These are phyloP conservation scores for Hypoxylon sp. DNA, from an alignment of 2,329 filamentous ascomycete genomes.

Conservation along the genomic window DNA sequence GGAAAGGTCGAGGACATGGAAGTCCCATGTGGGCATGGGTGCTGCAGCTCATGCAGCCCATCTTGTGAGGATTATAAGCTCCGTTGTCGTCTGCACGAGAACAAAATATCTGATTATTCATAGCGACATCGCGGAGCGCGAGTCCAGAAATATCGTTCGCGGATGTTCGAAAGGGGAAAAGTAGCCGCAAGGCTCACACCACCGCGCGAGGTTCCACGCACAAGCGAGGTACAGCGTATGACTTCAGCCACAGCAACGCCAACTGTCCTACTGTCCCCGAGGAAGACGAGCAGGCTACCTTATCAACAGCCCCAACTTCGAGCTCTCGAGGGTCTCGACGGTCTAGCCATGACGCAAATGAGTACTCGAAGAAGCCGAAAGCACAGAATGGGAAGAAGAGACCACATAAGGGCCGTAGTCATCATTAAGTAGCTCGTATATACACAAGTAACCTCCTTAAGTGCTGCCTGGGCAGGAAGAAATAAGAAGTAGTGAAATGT, in stretches of 20 bases:
- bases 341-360: constrained; percentile 46
- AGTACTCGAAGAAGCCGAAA: constrained; percentile 50
- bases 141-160: constrained; percentile 57
- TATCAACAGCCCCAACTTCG: constrained; percentile 41
- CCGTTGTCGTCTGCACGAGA: background rate
- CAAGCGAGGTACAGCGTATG: constrained; percentile 47
- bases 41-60: constrained; percentile 64
- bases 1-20: constrained; percentile 56
- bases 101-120: constrained; percentile 29
- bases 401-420: constrained; percentile 48
- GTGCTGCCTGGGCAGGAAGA: background rate
- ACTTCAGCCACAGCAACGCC: constrained; percentile 42
- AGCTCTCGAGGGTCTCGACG: constrained; percentile 46
- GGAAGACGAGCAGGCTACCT: constrained; percentile 42
- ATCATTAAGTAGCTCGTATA: constrained; percentile 44
- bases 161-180: constrained; percentile 58
- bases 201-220: constrained; percentile 44
- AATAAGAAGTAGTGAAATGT: background rate
- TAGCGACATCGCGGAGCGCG: constrained; percentile 55
- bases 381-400: constrained; percentile 50
- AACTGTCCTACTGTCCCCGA: constrained; percentile 46
- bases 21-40: constrained; percentile 66
- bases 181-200: constrained; percentile 57
- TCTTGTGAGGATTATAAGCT: constrained; percentile 57
- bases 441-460: constrained; percentile 19